Evolutionary conservation across 371 early-diverging fungal genomes (phyloP).

Genomic region (Mortierella sp.): DNA sequence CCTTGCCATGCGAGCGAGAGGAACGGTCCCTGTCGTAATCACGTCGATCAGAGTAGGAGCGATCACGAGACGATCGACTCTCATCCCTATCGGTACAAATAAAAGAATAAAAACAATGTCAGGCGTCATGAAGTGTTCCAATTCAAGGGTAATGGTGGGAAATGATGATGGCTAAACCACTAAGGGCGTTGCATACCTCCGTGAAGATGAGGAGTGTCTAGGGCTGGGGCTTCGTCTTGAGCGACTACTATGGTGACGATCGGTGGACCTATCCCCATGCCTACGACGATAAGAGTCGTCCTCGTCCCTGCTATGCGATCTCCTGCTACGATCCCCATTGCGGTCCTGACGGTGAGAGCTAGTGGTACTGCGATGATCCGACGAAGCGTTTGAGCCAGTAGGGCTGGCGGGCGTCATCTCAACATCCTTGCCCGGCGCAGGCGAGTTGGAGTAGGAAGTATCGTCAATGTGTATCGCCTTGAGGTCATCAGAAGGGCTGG

Average conservation of each 20-base stretch:
- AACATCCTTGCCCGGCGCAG: conserved; percentile 25
- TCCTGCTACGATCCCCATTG: conserved; percentile 10
- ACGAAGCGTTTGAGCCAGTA: conserved; percentile 35
- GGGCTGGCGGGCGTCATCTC: conserved; percentile 56
- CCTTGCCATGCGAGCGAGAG: conserved; percentile 35
- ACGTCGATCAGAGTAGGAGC: conserved; percentile 38
- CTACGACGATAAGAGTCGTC: conserved; percentile 27
- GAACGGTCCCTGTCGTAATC: conserved; percentile 46
- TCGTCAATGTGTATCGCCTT: conserved; percentile 46
- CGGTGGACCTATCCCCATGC: conserved; percentile 32
- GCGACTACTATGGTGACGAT: conserved; percentile 27
- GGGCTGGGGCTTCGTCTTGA: conserved; percentile 49
- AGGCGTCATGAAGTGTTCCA: not conserved
- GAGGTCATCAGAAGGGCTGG: conserved; percentile 53
- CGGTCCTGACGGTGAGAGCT: conserved; percentile 32
- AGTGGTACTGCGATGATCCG: conserved; percentile 39
- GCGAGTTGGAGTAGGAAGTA: conserved; percentile 15
- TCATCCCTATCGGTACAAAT: conserved; percentile 33
- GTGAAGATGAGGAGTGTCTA: conserved; percentile 34
- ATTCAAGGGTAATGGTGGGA: not conserved
- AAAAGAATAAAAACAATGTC: not conserved
- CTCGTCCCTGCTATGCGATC: conserved; percentile 42
- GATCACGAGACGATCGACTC: conserved; percentile 35
- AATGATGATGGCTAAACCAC: not conserved
- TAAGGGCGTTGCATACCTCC: conserved; percentile 27